Evolutionary conservation across 352 stramenopile genomes (phyloP).

Genomic region (Nothophytophthora sp.): DNA sequence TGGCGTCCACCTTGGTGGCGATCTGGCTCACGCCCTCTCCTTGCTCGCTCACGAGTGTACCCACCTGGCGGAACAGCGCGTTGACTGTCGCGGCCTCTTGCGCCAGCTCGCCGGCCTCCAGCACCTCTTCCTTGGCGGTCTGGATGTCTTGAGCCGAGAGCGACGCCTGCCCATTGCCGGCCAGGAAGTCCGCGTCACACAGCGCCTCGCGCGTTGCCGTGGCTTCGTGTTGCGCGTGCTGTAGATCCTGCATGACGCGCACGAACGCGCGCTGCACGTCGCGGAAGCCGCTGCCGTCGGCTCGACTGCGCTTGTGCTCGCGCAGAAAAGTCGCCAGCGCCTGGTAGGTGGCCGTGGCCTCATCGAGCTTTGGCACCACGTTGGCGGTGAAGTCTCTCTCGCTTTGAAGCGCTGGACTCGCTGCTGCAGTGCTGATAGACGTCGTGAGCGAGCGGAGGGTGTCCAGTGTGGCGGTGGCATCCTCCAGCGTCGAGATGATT

Average conservation of each 20-base stretch:
- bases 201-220: slow-evolving; percentile 57
- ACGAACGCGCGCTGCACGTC: slow-evolving; percentile 65
- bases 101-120: slow-evolving; percentile 62
- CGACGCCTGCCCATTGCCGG: slow-evolving; percentile 30
- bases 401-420: slow-evolving; percentile 37
- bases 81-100: slow-evolving; percentile 68
- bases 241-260: slow-evolving; percentile 67
- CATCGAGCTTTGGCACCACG: slow-evolving; percentile 55
- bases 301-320: slow-evolving; percentile 53
- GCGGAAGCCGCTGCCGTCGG: slow-evolving; percentile 48
- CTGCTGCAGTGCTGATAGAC: slow-evolving; percentile 34
- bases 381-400: slow-evolving; percentile 57
- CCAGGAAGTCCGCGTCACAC: slow-evolving; percentile 73
- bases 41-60: slow-evolving; percentile 60
- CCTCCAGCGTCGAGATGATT: slow-evolving; percentile 43
- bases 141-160: slow-evolving; percentile 72
- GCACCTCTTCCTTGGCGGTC: slow-evolving; percentile 75
- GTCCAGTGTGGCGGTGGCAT: slow-evolving; percentile 37
- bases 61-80: slow-evolving; percentile 69
- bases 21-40: slow-evolving; percentile 75
- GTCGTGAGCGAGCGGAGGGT: slow-evolving; percentile 37
- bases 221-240: slow-evolving; percentile 56
- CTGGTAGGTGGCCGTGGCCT: slow-evolving; percentile 64
- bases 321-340: slow-evolving; percentile 62
- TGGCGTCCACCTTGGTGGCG: slow-evolving; percentile 67